Conservation (phyloP, 306 rosid genomes). For the Nissolia schottii region DNA sequence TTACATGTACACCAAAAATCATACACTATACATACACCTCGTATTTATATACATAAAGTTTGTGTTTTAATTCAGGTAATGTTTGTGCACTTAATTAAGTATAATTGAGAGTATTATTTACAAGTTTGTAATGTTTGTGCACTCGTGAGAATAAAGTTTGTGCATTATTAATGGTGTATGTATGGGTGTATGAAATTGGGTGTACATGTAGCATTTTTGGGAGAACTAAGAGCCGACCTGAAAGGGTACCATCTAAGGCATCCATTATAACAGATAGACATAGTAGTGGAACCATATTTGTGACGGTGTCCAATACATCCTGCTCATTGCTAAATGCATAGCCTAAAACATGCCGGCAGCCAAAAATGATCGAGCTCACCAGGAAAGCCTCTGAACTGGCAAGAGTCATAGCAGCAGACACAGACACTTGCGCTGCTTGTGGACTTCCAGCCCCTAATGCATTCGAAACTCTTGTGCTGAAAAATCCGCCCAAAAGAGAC, state of each 20-base stretch:
- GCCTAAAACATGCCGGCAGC: conserved; percentile 42
- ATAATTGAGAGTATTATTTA: too few relatives aligned
- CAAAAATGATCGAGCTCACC: conserved; percentile 37
- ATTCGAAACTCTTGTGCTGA: conserved; percentile 70
- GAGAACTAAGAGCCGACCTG: conserved; percentile 55
- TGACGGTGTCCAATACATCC: conserved; percentile 59
- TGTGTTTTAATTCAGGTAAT: too few relatives aligned
- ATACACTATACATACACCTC: too few relatives aligned
- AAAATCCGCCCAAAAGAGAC: neutral
- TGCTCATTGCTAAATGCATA: conserved; percentile 60
- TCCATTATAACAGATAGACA: conserved; percentile 48
- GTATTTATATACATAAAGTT: too few relatives aligned
- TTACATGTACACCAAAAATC: too few relatives aligned
- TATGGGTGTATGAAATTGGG: too few relatives aligned
- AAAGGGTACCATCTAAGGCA: conserved; percentile 50
- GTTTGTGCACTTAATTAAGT: too few relatives aligned
- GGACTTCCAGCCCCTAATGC: conserved; percentile 76
- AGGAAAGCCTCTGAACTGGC: conserved; percentile 35
- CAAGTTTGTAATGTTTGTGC: too few relatives aligned
- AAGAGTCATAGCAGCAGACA: conserved; percentile 44
- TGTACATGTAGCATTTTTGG: too few relatives aligned
- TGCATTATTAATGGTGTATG: too few relatives aligned
- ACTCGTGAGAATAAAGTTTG: too few relatives aligned
- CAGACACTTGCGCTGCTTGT: conserved; percentile 51
- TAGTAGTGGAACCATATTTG: conserved; percentile 54